A percentile compares a stretch with the other conserved stretches of the same genome.
Evolutionary conservation across 768 basidiomycete genomes (phyloP).

Genomic region (Agrocybe pediades): DNA sequence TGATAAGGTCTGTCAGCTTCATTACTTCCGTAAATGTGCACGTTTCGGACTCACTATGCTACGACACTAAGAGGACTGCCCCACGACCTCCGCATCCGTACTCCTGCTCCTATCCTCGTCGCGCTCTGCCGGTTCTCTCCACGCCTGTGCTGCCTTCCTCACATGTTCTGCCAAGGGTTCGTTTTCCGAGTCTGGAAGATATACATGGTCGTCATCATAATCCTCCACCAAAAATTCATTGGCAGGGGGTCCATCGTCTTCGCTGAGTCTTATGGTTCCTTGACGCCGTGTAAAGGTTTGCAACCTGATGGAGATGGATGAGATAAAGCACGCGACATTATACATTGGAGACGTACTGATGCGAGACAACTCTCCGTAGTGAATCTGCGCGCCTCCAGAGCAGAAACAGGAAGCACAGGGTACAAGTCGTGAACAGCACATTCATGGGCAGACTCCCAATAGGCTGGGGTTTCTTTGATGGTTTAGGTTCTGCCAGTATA

Average conservation of each 20-base stretch:
- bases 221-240: constrained; percentile 63
- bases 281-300: constrained; percentile 54
- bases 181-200: constrained; percentile 24
- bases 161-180: constrained; percentile 31
- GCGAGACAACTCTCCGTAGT: constrained; percentile 59
- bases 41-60: background rate
- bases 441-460: constrained; percentile 57
- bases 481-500: constrained; percentile 51
- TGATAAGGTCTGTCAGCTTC: no score
- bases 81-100: background rate
- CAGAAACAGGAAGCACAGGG: constrained; percentile 57
- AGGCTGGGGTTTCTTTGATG: constrained; percentile 63
- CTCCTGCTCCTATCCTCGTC: constrained; percentile 6
- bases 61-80: no score
- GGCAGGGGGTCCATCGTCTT: constrained; percentile 75
- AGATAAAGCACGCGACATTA: background rate
- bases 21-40: no score
- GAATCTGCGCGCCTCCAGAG: constrained; percentile 63
- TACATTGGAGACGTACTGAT: constrained; percentile 45
- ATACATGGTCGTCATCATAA: constrained; percentile 51
- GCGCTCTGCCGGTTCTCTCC: constrained; percentile 22
- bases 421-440: constrained; percentile 59
- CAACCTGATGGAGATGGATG: constrained; percentile 41
- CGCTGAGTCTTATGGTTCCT: constrained; percentile 66
- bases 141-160: constrained; percentile 24